Evolutionary conservation across 495 filamentous ascomycete genomes (phyloP), one percentile per base, ranked within the genome.

Genomic region (Neurospora sp.): DNA sequence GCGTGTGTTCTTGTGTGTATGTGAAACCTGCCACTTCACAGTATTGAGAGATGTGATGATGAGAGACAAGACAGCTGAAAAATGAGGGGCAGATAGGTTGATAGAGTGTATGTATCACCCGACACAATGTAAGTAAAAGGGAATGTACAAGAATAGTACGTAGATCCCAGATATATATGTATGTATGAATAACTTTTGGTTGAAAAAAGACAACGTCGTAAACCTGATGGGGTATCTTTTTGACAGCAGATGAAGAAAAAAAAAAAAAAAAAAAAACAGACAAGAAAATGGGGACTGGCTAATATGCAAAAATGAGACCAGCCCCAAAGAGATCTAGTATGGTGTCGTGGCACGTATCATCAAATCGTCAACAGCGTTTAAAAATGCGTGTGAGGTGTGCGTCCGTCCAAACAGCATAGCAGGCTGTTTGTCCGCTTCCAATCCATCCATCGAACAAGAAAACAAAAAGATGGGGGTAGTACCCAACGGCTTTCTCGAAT

Each of bases 201-300:
- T 31, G 13, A 17, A 34, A 62, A 34, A 62, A 62, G 24, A 19
- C 5, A 17, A 62, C 15, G 28, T 62, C 5, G 54, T 62, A 62
- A 62, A 62, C 15, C 74, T 48, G 71, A 75, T 77, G 74, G 76
- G 76, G 76, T 77, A 77, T 77, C 76, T 75, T 75, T 71, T 72
- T 70, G 70, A 72, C 59, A 77, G 69, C 59, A 43, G 31, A 38
- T 54, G 19, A 21, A 3, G 11, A 70, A 70, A 70, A 70, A 31
- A n/a, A n/a, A n/a, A n/a, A n/a, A n/a, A 62, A 59, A 10, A 3
- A 39, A 70, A 70, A 70, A 70, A 31, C 15, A 75, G 40, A 69
- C 13, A 59, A 73, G 39, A 31, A 39, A 71, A 38, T 28, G 54
- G 54, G 54, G 24, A 62, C 54, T 17, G 54, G 54, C 54, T 62